Evolutionary conservation across 768 basidiomycete species (phyloP), one percentile per base, ranked within the genome.

Genomic region (Chalciporus piperatus): DNA sequence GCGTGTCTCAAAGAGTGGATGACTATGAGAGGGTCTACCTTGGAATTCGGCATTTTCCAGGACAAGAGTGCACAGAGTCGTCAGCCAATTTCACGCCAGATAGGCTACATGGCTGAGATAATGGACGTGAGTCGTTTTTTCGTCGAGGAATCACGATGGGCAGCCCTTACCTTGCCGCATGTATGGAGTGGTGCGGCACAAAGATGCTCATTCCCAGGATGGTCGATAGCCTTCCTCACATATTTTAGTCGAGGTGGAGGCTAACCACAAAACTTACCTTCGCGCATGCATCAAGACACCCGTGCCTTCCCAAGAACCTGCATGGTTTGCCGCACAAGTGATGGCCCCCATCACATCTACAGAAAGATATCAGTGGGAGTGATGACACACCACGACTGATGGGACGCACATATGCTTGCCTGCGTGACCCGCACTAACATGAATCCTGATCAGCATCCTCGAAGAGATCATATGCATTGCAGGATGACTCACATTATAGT

Each of bases 261-360:
- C 10, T 16, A 9, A 30, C 37, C 25, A 3, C 33, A 6, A 16
- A 33, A 30, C 60, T 14, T 27, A 78, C 81, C 69, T 79, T 77
- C 16, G 72, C 72, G 56, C 82, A 83, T 32, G 72, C 64, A 17
- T 62, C 66, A 10, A 79, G 63, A 56, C 82, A 83, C 2, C 82
- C 81, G 20, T 61, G 4, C 64, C 50, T 70, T 76, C 22, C 70
- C 73, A 3, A 60, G 58, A 4, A 79, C 63, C 59, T 56, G 57
- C 82, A 83, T n/a, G 67, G 67, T 44, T 74, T 62, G 3, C 79
- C 79, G 47, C 80, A 81, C 30, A 80, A 58, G 66, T 83, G 82
- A 1, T 8, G 35, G 16, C 2, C n/a, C 7, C 5, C 16, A 16
- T n/a, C n/a, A 37, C 35, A 37, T n/a, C 35, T 37, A 14, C n/a